A percentile compares a stretch with the other conserved stretches of the same genome.
Conservation (phyloP, 176 grass and related monocot species). For the Poa pratensis region DNA sequence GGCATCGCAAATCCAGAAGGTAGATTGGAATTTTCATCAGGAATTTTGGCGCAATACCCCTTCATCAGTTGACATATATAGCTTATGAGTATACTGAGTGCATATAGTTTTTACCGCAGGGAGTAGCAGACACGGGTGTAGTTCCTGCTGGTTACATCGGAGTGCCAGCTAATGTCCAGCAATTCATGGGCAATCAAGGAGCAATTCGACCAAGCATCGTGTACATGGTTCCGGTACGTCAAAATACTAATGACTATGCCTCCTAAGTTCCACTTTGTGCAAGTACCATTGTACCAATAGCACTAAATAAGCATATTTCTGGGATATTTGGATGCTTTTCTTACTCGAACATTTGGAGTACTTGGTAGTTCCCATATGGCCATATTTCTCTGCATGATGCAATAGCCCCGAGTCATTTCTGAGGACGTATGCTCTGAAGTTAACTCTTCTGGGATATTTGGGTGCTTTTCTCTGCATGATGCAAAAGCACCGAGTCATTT, state of each 20-base stretch:
- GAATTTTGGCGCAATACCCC: conserved; percentile 33
- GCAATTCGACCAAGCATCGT: conserved; percentile 84
- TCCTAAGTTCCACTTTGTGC: not conserved
- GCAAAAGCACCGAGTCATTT: not conserved
- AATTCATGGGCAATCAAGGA: conserved; percentile 64
- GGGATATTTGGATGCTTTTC: conserved; percentile 32
- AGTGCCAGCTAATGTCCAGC: conserved; percentile 70
- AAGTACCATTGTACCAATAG: not conserved
- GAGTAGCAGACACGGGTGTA: conserved; percentile 53
- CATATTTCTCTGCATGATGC: not conserved
- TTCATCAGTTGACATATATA: conserved; percentile 25
- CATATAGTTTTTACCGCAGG: conserved; percentile 46
- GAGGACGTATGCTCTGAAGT: too few species aligned
- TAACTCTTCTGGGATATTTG: too few species aligned
- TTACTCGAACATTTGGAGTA: conserved; percentile 17
- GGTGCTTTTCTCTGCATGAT: not conserved
- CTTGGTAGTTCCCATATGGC: not conserved
- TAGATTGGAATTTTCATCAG: conserved; percentile 43
- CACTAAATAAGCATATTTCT: conserved; percentile 28
- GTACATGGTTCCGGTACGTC: conserved; percentile 95
- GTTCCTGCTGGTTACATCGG: conserved; percentile 60
- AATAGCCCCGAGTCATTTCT: not conserved
- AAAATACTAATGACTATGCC: conserved; percentile 25
- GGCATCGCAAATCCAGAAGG: conserved; percentile 59
- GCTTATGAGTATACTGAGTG: conserved; percentile 38